Base-by-base conservation (phyloP, 2,329 filamentous ascomycete genomes). In the Sarocladiaceae sp. region DNA sequence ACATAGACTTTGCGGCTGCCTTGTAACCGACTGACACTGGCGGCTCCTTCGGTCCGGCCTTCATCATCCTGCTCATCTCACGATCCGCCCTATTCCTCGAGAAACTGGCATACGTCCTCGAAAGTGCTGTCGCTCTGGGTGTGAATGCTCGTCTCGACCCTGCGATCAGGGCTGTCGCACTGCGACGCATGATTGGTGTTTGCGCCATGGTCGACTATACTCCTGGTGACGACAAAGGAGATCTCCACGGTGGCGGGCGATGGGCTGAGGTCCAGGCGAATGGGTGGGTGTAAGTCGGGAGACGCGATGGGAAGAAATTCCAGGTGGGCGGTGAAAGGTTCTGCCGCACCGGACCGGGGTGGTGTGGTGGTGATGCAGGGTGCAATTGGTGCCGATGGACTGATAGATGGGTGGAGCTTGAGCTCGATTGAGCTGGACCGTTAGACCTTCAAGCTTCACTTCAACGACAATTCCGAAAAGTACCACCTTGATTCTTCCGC, bases 31-130 rank as follows among this genome's bases (percentile, higher is more conserved):
- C n/a, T 7, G 44, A 48, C 44, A 48, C 33, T 3, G 44, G 22
- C n/a, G 44, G 44, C 18, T 48, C 44, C 44, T 48, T 48, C 13
- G 44, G 44, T 20, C 44, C 44, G 7, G n/a, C 17, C 44, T 48
- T 48, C 44, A 48, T 48, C 44, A 48, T 48, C 44, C 18, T 48
- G 26, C 44, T 26, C 25, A 33, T 48, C 44, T 48, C 44, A n/a
- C 44, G 22, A 11, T 48, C 44, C 22, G 18, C 44, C 22, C n/a
- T 20, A 6, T 33, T 29, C 15, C 28, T 48, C 10, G 44, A 48
- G 44, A 48, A 48, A 17, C 44, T 33, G 26, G 44, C 44, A 20
- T 48, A 48, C 20, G 26, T 11, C 33, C 28, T 48, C 33, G 44
- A 48, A 26, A 46, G 20, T 12, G 17, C 44, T 12, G 23, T 20